Conservation (phyloP, 352 stramenopile species). For the Peronosclerospora sorghi region DNA sequence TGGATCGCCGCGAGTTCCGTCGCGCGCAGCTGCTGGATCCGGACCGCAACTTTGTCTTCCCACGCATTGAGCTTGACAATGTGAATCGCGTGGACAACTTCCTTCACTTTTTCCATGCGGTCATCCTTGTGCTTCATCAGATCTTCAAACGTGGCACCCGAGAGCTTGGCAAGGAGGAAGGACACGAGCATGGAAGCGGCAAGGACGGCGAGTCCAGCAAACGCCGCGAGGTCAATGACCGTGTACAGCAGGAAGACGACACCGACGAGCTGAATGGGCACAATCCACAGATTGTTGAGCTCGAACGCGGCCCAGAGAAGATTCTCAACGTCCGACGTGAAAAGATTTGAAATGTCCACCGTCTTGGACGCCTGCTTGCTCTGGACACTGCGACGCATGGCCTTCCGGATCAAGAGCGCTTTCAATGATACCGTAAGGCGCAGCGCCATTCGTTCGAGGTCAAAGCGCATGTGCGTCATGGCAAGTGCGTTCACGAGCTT, state of each 20-base stretch:
- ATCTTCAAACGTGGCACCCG: slow-evolving; percentile 43
- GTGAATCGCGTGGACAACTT: slow-evolving; percentile 88
- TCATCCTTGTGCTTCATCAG: slow-evolving; percentile 82
- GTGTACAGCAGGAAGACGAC: slow-evolving; percentile 29
- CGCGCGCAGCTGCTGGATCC: slow-evolving; percentile 50
- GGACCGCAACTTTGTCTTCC: slow-evolving; percentile 72
- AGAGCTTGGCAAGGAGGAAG: slow-evolving; percentile 36
- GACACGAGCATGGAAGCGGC: slow-evolving; percentile 22
- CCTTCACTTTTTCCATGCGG: slow-evolving; percentile 84
- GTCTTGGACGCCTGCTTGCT: slow-evolving; percentile 2
- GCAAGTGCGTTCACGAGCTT: slow-evolving; percentile 22
- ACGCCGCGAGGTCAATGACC: slow-evolving; percentile 29
- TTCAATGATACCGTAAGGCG: slow-evolving; percentile 25
- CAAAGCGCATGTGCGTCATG: slow-evolving; percentile 12
- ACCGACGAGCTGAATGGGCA: slow-evolving; percentile 28
- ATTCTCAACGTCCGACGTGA: slow-evolving; percentile 81
- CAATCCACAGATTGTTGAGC: slow-evolving; percentile 35
- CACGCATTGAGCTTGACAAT: slow-evolving; percentile 93
- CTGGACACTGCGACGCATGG: slow-evolving; percentile 17
- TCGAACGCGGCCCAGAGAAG: slow-evolving; percentile 24
- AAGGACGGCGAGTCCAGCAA: slow-evolving; percentile 28
- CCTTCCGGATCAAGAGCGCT: slow-evolving; percentile 30
- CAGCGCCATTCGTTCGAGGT: slow-evolving; percentile 20
- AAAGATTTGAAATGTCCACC: slow-evolving; percentile 87
- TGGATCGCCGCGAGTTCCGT: slow-evolving; percentile 78